phyloP scores from a whole-genome alignment of 352 stramenopile species.

The Phytophthora sojae region DNA sequence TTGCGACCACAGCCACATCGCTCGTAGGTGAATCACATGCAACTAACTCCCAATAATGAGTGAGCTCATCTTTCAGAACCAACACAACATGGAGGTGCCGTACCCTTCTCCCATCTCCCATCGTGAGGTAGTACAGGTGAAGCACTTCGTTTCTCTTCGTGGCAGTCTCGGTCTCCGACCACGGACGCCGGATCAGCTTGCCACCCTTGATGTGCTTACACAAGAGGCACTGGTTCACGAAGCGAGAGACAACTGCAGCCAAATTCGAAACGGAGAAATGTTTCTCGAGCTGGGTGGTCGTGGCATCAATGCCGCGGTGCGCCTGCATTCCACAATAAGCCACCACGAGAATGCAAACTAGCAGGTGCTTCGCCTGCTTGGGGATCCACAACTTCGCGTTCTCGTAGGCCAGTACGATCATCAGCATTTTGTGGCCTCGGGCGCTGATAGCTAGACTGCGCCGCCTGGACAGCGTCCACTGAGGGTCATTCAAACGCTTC shows the following conservation, averaged over 20 bases:
- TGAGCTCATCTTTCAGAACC: conserved; percentile 2
- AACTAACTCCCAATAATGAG: neutral
- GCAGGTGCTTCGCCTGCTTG: neutral
- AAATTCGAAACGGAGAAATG: conserved; percentile 4
- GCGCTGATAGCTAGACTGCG: neutral
- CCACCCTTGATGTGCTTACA: conserved; percentile 6
- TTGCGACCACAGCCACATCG: neutral
- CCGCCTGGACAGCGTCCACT: neutral
- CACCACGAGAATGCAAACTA: neutral
- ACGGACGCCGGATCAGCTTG: too few species aligned
- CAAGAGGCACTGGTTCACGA: neutral
- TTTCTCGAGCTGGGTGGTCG: neutral
- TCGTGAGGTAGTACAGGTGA: neutral
- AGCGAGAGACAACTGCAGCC: neutral
- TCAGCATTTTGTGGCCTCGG: neutral
- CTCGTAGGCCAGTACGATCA: neutral
- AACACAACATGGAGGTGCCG: neutral
- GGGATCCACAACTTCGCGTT: neutral
- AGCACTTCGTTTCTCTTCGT: neutral
- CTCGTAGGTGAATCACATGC: neutral
- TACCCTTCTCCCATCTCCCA: too few species aligned
- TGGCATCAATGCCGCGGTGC: conserved; percentile 3
- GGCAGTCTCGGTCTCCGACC: too few species aligned
- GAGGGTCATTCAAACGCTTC: neutral
- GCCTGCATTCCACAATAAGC: conserved; percentile 6